These are phyloP conservation scores for Drechslerella coelobrocha DNA, from an alignment of 2,329 filamentous ascomycete genomes.

Conservation along the genomic window DNA sequence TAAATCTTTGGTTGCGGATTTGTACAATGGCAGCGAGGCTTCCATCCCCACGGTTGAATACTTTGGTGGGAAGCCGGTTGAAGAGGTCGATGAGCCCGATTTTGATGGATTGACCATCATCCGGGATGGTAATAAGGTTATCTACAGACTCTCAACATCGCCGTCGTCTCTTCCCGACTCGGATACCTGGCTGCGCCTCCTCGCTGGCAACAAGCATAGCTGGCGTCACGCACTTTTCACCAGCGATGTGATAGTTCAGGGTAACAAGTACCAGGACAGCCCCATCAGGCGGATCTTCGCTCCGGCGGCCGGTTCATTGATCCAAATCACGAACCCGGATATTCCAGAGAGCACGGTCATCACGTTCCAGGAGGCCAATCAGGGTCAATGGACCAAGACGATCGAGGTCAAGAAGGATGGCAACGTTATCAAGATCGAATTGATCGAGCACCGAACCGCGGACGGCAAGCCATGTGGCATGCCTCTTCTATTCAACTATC, in stretches of 20 bases:
- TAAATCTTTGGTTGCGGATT: slow-evolving; percentile 74
- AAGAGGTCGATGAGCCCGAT: slow-evolving; percentile 72
- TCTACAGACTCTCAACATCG: slow-evolving; percentile 80
- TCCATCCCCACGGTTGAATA: slow-evolving; percentile 88
- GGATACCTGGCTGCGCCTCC: slow-evolving; percentile 84
- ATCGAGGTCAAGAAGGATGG: slow-evolving; percentile 80
- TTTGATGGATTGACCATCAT: slow-evolving; percentile 85
- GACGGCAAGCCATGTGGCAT: slow-evolving; percentile 81
- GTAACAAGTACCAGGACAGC: slow-evolving; percentile 96
- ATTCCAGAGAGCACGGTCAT: slow-evolving; percentile 84
- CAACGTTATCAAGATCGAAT: slow-evolving; percentile 82
- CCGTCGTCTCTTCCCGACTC: slow-evolving; percentile 76
- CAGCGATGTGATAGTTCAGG: slow-evolving; percentile 91
- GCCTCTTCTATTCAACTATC: slow-evolving; percentile 87
- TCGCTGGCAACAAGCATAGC: slow-evolving; percentile 83
- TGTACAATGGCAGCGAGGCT: slow-evolving; percentile 76
- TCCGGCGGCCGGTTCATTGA: slow-evolving; percentile 81
- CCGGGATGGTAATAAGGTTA: slow-evolving; percentile 78
- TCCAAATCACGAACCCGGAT: slow-evolving; percentile 84
- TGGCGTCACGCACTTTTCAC: slow-evolving; percentile 96
- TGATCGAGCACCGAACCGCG: slow-evolving; percentile 92
- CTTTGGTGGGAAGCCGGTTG: slow-evolving; percentile 82
- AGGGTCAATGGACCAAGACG: slow-evolving; percentile 65
- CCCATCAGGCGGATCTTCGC: slow-evolving; percentile 90
- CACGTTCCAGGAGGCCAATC: slow-evolving; percentile 77